These are phyloP conservation scores for Agrocybe praecox DNA, from an alignment of 768 basidiomycete genomes.

Conservation along the genomic window DNA sequence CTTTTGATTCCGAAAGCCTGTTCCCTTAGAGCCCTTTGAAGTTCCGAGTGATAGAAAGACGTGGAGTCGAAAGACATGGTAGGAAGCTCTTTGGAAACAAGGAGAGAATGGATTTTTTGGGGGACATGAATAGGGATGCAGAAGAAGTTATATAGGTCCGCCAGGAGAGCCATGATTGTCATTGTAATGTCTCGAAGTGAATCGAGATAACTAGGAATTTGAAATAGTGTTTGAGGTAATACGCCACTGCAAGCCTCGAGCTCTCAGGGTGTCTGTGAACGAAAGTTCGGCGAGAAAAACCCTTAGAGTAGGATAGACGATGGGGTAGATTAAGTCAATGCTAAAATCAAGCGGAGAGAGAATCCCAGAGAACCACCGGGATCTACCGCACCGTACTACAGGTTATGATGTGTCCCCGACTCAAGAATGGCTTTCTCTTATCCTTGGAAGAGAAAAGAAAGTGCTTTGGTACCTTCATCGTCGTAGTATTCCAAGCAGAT, in stretches of 20 bases:
- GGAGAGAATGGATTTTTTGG: conserved; percentile 15
- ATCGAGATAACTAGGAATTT: neutral
- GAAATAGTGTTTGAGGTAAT: conserved; percentile 18
- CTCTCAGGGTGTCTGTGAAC: conserved; percentile 21
- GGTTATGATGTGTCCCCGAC: no score
- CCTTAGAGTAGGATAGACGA: conserved; percentile 16
- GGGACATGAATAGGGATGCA: conserved; percentile 18
- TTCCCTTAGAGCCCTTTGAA: conserved; percentile 56
- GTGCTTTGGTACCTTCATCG: neutral
- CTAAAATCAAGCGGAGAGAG: conserved; percentile 18
- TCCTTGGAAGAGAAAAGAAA: neutral
- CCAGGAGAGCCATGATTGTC: conserved; percentile 24
- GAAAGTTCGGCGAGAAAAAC: conserved; percentile 16
- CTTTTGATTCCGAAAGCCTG: conserved; percentile 57
- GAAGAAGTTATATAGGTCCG: conserved; percentile 28
- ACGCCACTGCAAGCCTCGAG: conserved; percentile 13
- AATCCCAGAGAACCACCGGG: conserved; percentile 20
- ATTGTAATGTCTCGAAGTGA: conserved; percentile 2
- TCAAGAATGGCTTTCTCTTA: no score
- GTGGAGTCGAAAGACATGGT: conserved; percentile 18
- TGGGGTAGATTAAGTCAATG: conserved; percentile 20
- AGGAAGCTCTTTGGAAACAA: conserved; percentile 8
- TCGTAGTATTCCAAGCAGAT: conserved; percentile 4
- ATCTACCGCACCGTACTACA: conserved; percentile 20
- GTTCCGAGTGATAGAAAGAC: conserved; percentile 49